Evolutionary conservation across 192 early-diverging fungal species (phyloP).

Genomic region (Mortierella hygrophila): DNA sequence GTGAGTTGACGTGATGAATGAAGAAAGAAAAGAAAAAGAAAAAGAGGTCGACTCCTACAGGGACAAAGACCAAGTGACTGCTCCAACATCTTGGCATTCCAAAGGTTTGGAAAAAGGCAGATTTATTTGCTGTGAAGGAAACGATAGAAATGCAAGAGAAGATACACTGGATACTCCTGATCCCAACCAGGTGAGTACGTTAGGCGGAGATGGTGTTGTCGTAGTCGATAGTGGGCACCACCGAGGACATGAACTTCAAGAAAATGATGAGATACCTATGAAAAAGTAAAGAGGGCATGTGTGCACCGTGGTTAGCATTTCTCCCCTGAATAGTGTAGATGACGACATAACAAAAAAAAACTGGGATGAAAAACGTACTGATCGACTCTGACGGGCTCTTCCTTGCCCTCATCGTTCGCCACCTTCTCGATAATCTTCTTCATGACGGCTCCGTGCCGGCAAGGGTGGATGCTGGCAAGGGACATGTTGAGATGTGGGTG

Average conservation of each 20-base stretch:
- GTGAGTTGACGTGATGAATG: neutral
- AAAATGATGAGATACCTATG: constrained; percentile 89
- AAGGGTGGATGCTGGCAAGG: constrained; percentile 97
- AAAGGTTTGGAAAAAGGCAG: neutral
- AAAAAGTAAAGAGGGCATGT: neutral
- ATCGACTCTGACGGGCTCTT: constrained; percentile 87
- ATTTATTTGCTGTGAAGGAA: neutral
- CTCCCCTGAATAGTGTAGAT: neutral
- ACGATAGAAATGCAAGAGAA: neutral
- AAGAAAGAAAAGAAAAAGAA: neutral
- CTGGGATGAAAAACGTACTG: constrained; percentile 68
- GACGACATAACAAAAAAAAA: neutral
- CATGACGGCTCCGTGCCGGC: constrained; percentile 99
- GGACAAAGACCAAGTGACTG: neutral
- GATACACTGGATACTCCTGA: neutral
- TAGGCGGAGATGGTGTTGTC: constrained; percentile 93
- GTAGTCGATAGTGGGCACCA: constrained; percentile 98
- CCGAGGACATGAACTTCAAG: constrained; percentile 97
- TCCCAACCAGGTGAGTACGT: neutral
- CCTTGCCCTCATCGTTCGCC: constrained; percentile 72
- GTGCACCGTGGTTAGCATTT: neutral
- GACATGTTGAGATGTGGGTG: constrained; percentile 93
- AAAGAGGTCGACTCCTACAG: constrained; percentile 13
- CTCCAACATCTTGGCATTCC: neutral
- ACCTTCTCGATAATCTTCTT: constrained; percentile 93